Evolutionary conservation across 148 eudicot genomes (phyloP).

Genomic region (Euryodendron excelsum): DNA sequence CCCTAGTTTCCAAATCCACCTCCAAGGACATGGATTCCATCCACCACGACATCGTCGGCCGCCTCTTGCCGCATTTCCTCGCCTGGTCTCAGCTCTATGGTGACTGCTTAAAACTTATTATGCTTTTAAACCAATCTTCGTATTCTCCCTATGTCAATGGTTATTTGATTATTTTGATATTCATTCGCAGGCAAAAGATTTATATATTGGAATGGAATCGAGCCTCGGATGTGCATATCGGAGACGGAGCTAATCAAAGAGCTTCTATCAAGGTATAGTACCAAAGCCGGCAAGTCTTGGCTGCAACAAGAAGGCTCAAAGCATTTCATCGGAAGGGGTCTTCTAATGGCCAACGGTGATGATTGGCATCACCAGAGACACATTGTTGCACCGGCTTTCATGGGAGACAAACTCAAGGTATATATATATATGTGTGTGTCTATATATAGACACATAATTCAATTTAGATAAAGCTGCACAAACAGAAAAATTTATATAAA

Average conservation of each 20-base stretch:
- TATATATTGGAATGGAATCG: conserved; percentile 83
- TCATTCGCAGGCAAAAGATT: conserved; percentile 62
- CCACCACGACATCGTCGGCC: conserved; percentile 61
- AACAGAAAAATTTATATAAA: too few relatives aligned
- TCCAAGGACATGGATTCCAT: conserved; percentile 54
- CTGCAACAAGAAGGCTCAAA: conserved; percentile 81
- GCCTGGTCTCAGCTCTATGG: conserved; percentile 72
- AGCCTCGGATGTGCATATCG: conserved; percentile 84
- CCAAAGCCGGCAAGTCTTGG: conserved; percentile 79
- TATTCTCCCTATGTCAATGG: too few relatives aligned
- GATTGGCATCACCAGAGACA: conserved; percentile 91
- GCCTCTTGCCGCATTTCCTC: conserved; percentile 75
- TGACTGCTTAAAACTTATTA: too few relatives aligned
- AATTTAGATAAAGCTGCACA: too few relatives aligned
- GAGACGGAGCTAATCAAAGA: conserved; percentile 78
- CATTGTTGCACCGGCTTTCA: conserved; percentile 89
- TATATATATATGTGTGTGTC: too few relatives aligned
- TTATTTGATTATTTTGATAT: not conserved
- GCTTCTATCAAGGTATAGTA: conserved; percentile 60
- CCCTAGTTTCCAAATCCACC: conserved; percentile 60
- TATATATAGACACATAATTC: too few relatives aligned
- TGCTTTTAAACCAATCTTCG: too few relatives aligned
- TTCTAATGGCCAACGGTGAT: conserved; percentile 88
- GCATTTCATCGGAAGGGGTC: conserved; percentile 74
- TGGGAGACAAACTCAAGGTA: conserved; percentile 88